These are phyloP conservation scores for Sclerospora graminicola DNA, from an alignment of 352 stramenopile genomes.

Conservation along the genomic window DNA sequence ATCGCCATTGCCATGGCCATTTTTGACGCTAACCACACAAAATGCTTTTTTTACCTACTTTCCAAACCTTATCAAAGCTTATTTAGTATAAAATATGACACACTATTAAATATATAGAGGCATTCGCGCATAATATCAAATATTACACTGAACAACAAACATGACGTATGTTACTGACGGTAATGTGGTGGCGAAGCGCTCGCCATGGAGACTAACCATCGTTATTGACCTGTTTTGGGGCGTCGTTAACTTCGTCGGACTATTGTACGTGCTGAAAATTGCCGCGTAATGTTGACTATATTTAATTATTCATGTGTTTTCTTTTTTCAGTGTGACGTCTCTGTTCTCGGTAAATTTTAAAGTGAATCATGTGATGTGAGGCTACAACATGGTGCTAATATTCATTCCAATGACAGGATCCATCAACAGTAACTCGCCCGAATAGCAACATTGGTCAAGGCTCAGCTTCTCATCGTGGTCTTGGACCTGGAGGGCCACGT, in stretches of 20 bases:
- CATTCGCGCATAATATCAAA: neutral
- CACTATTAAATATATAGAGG: neutral
- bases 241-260: conserved; percentile 57
- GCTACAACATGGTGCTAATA: neutral
- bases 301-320: neutral
- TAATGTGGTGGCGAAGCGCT: conserved; percentile 57
- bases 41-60: neutral
- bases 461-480: conserved; percentile 10
- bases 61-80: neutral
- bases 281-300: neutral
- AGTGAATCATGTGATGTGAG: neutral
- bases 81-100: neutral
- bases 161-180: conserved; percentile 64
- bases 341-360: conserved; percentile 41
- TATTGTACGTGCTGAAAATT: conserved; percentile 46
- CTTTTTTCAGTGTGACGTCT: conserved; percentile 25
- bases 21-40: conserved; percentile 11
- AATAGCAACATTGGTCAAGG: conserved; percentile 25
- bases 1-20: conserved; percentile 67
- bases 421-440: conserved; percentile 22
- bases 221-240: conserved; percentile 63
- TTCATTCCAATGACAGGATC: conserved; percentile 23
- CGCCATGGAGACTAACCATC: conserved; percentile 55
- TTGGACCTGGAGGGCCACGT: conserved; percentile 18
- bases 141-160: neutral